Conservation (phyloP, 2,329 filamentous ascomycete genomes). For the Neofusicoccum ribis region DNA sequence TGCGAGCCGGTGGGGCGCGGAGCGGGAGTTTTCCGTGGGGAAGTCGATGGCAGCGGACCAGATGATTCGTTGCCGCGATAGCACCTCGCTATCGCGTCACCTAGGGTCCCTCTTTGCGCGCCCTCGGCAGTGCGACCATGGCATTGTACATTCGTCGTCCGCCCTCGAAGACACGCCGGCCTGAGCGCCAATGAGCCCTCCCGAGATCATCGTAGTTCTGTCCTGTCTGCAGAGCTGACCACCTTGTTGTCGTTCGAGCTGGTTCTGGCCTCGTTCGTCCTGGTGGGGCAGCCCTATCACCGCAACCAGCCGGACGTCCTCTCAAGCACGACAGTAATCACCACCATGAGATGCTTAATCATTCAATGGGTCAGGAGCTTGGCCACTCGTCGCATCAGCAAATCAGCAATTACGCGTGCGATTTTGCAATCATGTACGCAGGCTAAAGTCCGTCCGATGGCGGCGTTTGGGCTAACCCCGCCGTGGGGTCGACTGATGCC, state of each 20-base stretch:
- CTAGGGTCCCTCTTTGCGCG: too few relatives aligned
- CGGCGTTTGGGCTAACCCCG: constrained; percentile 10
- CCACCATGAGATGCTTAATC: background rate
- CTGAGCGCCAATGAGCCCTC: too few relatives aligned
- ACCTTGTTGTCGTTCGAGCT: too few relatives aligned
- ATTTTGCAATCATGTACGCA: background rate
- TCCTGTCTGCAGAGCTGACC: too few relatives aligned
- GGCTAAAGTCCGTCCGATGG: constrained; percentile 7
- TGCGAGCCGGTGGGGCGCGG: background rate
- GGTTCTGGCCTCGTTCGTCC: too few relatives aligned
- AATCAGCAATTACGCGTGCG: background rate
- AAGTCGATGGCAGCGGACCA: background rate
- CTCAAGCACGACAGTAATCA: too few relatives aligned
- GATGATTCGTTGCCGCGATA: background rate
- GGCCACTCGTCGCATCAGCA: background rate
- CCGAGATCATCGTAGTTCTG: too few relatives aligned
- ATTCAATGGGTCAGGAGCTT: background rate
- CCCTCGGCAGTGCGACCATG: too few relatives aligned
- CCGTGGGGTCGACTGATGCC: constrained; percentile 9
- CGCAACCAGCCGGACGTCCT: too few relatives aligned
- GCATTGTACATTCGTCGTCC: too few relatives aligned
- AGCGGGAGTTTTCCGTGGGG: background rate
- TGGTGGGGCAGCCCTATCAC: too few relatives aligned
- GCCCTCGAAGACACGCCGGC: too few relatives aligned
- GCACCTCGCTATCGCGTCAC: background rate